These are phyloP conservation scores for Tricholoma hemisulphureum DNA, from an alignment of 768 basidiomycete species.

Conservation along the genomic window DNA sequence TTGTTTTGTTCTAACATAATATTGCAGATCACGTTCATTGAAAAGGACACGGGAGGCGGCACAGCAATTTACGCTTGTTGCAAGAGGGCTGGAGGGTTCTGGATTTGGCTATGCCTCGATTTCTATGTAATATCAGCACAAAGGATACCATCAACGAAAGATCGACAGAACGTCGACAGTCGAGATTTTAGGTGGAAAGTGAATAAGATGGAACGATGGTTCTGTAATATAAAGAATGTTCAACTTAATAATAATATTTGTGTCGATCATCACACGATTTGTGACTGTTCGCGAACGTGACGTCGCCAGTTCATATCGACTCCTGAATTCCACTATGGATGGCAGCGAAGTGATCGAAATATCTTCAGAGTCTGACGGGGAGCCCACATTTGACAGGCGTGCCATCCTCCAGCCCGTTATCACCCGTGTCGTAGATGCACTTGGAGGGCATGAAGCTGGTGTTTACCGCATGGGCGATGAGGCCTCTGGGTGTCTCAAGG, in stretches of 20 bases:
- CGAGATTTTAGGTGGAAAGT: too few species aligned
- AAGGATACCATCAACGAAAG: too few species aligned
- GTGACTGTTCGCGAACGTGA: constrained; percentile 19
- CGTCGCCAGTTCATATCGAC: constrained; percentile 1
- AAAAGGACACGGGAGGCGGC: constrained; percentile 80
- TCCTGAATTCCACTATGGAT: constrained; percentile 10
- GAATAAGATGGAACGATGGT: too few species aligned
- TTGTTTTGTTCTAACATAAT: not conserved
- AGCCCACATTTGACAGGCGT: constrained; percentile 39
- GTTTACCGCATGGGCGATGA: constrained; percentile 79
- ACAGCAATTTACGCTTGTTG: constrained; percentile 83
- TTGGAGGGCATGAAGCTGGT: constrained; percentile 71
- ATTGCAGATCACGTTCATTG: constrained; percentile 61
- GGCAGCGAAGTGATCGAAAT: constrained; percentile 37
- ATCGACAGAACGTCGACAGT: too few species aligned
- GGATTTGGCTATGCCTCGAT: constrained; percentile 81
- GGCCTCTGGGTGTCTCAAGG: constrained; percentile 81
- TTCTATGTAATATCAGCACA: constrained; percentile 39
- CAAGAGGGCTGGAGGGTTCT: constrained; percentile 80
- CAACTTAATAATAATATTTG: too few species aligned
- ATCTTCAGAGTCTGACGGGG: constrained; percentile 30
- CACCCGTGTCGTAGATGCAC: constrained; percentile 72
- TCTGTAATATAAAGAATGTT: too few species aligned
- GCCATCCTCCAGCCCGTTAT: constrained; percentile 66
- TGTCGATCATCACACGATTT: too few species aligned